These are phyloP conservation scores for Cadophora malorum DNA, from an alignment of 2,329 filamentous ascomycete species.

Conservation along the genomic window DNA sequence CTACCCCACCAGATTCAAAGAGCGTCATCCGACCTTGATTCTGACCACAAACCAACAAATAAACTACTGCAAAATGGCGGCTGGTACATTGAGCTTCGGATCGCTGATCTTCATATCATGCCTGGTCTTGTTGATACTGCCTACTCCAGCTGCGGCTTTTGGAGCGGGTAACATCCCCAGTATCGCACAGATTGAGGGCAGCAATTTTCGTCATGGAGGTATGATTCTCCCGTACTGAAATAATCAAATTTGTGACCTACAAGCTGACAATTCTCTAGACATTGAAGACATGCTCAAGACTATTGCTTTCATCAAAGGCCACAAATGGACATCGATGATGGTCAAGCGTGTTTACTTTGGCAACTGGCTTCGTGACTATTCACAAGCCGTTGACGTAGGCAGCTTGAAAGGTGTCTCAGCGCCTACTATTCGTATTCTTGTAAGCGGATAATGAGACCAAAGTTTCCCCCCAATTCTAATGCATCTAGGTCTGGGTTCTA, in stretches of 20 bases:
- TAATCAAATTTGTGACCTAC: not conserved
- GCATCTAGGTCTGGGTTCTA: slow-evolving; percentile 71
- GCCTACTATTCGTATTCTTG: slow-evolving; percentile 77
- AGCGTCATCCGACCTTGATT: slow-evolving; percentile 46
- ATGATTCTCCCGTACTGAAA: slow-evolving; percentile 23
- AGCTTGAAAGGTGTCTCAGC: slow-evolving; percentile 80
- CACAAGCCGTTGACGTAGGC: slow-evolving; percentile 81
- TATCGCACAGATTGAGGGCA: slow-evolving; percentile 62
- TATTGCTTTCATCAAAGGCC: slow-evolving; percentile 76
- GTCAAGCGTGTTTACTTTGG: slow-evolving; percentile 83
- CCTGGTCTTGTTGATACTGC: slow-evolving; percentile 62
- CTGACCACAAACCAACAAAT: slow-evolving; percentile 24
- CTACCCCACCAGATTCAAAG: slow-evolving; percentile 13
- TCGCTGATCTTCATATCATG: slow-evolving; percentile 55
- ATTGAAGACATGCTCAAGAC: slow-evolving; percentile 84
- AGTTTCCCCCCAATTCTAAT: slow-evolving; percentile 24
- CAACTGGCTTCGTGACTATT: slow-evolving; percentile 86
- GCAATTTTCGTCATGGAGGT: slow-evolving; percentile 75
- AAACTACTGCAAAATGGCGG: slow-evolving; percentile 34
- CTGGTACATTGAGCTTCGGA: slow-evolving; percentile 31
- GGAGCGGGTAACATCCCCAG: slow-evolving; percentile 76
- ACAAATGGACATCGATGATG: slow-evolving; percentile 84
- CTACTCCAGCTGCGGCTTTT: slow-evolving; percentile 64
- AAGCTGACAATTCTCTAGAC: slow-evolving; percentile 51
- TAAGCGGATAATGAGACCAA: slow-evolving; percentile 41